Base-by-base conservation (phyloP, 257 asterid species). In the Linaria vulgaris region DNA sequence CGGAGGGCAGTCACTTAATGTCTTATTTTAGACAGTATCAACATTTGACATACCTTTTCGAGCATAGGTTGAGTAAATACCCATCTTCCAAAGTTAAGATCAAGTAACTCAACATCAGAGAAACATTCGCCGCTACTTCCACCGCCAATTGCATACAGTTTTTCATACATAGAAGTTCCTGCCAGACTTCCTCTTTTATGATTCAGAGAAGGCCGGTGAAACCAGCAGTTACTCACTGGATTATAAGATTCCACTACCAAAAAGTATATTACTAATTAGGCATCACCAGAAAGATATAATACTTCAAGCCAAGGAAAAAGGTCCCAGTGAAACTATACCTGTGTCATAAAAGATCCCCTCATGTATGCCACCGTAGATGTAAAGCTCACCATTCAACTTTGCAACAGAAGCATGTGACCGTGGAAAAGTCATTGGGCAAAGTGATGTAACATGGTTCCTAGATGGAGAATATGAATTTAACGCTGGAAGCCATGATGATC, bases 61-160 rank as follows among this genome's bases (percentile, higher is more conserved):
- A 69, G 72, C 96, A 88, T 82, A 38, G 94, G 39, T 74, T 59
- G 82, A 23, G 73, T 38, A 51, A 24, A 48, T 20, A 82, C 70
- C 96, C 96, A 88, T 63, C 68, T 79, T 46, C 94, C 95, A 48
- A 27, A 21, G 66, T 70, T 66, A 27, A 37, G 12, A 62, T 86
- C 86, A 51, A 83, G 73, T 74, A 82, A 45, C 64, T 88, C 96
- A 58, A 88, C 96, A 61, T 88, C 88, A 0, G 95, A 71, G 62
- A 75, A 76, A 61, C 84, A 79, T 5, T 79, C 80, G 53, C 14
- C 77, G 47, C 87, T 86, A 78, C 79, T 65, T 61, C 86, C 87
- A 20, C 96, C 96, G 27, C 96, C 96, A 60, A 82, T 68, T 16
- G 86, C 84, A 63, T 75, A 84, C 7, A 88, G 52, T 17, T 72